Evolutionary conservation across 1,139 yeast species (phyloP).

Genomic region (Dujonia santamariae): DNA sequence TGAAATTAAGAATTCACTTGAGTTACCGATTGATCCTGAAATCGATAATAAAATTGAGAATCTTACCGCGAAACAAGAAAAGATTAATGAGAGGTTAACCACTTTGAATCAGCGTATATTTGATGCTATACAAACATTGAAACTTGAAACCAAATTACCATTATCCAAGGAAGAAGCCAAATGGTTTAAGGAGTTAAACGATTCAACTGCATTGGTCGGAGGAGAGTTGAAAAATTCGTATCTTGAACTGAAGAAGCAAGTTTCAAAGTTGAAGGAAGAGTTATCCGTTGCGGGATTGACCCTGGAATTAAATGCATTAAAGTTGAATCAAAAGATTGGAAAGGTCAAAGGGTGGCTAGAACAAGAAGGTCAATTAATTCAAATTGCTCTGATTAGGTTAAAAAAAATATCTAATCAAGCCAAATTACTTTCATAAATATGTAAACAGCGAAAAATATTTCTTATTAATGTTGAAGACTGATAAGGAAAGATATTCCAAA

Average conservation of each 20-base stretch:
- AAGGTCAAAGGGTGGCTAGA: constrained; percentile 19
- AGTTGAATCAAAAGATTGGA: constrained; percentile 16
- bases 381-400: constrained; percentile 14
- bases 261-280: constrained; percentile 10
- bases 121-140: constrained; percentile 19
- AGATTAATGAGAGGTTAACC: constrained; percentile 19
- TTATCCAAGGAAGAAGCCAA: constrained; percentile 31
- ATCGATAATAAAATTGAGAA: constrained; percentile 14
- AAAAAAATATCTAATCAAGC: no score
- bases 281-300: constrained; percentile 2
- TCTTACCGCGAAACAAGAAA: constrained; percentile 19
- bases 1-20: constrained; percentile 9
- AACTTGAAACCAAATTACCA: constrained; percentile 23
- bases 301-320: constrained; percentile 15
- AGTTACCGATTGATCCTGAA: background rate
- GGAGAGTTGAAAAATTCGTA: constrained; percentile 11
- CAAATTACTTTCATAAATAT: no score
- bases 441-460: no score
- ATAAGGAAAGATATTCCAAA: no score
- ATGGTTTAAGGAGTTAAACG: constrained; percentile 40
- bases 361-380: constrained; percentile 17
- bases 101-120: constrained; percentile 22
- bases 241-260: constrained; percentile 16
- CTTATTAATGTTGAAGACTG: no score
- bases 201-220: constrained; percentile 14